Evolutionary conservation across 202 grass and related monocot species (phyloP).

Genomic region (Panicum virgatum): DNA sequence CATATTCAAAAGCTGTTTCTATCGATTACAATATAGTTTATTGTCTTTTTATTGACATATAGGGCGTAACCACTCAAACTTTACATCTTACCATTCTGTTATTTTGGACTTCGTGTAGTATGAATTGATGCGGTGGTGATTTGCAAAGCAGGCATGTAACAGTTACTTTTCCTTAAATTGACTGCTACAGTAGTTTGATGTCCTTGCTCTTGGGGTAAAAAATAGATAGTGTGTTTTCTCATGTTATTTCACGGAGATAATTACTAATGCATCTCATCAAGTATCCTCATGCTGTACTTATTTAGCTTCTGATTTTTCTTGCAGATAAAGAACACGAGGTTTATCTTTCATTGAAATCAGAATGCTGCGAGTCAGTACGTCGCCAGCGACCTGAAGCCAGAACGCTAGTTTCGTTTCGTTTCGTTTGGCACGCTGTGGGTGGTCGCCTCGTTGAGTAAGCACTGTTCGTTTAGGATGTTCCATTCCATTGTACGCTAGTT

Average conservation of each 20-base stretch:
- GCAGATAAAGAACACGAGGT: constrained; percentile 73
- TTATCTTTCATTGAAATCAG: constrained; percentile 73
- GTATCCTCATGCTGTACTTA: constrained; percentile 13
- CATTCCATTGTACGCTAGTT: too few relatives aligned
- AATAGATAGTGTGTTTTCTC: too few relatives aligned
- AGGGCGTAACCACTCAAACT: not conserved
- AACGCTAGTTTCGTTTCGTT: constrained; percentile 1
- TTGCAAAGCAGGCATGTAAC: not conserved
- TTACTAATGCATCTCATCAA: too few relatives aligned
- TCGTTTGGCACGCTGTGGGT: not conserved
- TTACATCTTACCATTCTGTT: not conserved
- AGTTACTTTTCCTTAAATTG: not conserved
- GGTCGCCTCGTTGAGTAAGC: too few relatives aligned
- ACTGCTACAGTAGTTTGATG: not conserved
- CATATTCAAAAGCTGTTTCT: not conserved
- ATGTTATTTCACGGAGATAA: too few relatives aligned
- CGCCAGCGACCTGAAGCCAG: constrained; percentile 8
- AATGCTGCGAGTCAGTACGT: too few relatives aligned
- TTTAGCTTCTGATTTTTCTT: not conserved
- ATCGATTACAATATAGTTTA: not conserved
- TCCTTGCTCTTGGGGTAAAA: not conserved
- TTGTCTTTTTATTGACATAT: constrained; percentile 8
- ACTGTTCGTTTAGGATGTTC: not conserved
- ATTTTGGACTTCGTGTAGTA: not conserved
- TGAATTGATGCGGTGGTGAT: not conserved